Evolutionary conservation across 108 stramenopile genomes (phyloP), one percentile per base, ranked within the genome.

Genomic region (Pseudonitzschia delicatissima): DNA sequence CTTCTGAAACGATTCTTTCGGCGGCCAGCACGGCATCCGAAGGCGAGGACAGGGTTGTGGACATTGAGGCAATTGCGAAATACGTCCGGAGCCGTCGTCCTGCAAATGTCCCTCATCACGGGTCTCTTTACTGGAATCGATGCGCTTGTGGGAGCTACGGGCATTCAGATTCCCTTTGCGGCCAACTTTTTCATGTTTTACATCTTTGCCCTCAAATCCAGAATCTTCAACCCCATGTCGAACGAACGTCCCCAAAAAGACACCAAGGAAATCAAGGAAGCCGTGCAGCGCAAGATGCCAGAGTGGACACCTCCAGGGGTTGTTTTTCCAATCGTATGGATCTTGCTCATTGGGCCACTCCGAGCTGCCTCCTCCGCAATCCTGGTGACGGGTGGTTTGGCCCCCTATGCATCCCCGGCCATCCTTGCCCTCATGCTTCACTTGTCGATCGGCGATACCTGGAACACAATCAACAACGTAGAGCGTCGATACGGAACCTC

Each of bases 381-480:
- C 65, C 57, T 95, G 13, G 84, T 87, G 32, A 37, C 79, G 7
- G 34, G 73, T 4, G 80, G 67, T 21, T 64, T 64, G 20, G 57
- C 67, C 3, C 28, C 51, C 11, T 81, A 82, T 44, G 57, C 75
- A 11, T 57, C 57, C 11, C 42, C 74, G 5, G 67, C 92, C 11
- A 77, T 81, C 49, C 63, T 93, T 57, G 74, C 88, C 2, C 74
- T 97, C 37, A 77, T 94, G 36, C 48, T 89, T 1, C 96, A 97
- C 82, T 74, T 97, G 45, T 82, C 83, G 26, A 71, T 94, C 57
- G 95, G 96, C 9, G 96, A 97, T 80, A 79, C 92, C 5, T 97
- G 96, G 96, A 97, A 97, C 79, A 92, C 92, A 33, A 86, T 97
- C 69, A 97, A 93, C 76, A 97, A 96, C 77, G 88, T 90, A 5